Base-by-base conservation (phyloP, 192 early-diverging fungal genomes). In the Coemansia reversa region DNA sequence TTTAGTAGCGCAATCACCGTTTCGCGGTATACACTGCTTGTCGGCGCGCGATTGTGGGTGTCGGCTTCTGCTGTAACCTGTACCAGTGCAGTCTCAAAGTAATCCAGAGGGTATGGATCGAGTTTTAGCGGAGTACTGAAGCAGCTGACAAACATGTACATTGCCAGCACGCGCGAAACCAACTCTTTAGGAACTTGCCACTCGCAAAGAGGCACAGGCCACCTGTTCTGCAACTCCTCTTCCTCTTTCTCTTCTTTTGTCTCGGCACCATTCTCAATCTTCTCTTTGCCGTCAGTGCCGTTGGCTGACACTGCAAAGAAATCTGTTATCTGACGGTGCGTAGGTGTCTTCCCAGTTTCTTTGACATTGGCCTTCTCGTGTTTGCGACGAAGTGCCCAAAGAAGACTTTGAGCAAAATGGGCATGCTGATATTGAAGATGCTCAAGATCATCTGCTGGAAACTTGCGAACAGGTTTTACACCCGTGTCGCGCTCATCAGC, bases 371-470 rank as follows among this genome's bases (percentile, higher is more conserved):
- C 59, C 47, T 68, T 53, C 53, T 70, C 57, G 48, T 59, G 30
- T 50, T 69, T 62, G 55, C 63, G 60, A 9, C 70, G 56, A 35
- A 58, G 25, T 29, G 67, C 61, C 71, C 72, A 70, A 55, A 69
- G 35, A 29, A 61, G 61, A 24, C 76, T 65, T 0, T 70, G 65
- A 18, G 25, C 58, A 27, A 57, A 62, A 42, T 55, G 68, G 74
- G 60, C 78, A 63, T 70, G 86, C 76, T 58, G 62, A 50, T 67
- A 70, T 30, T 80, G 67, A 3, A 87, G 75, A 24, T 92, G 74
- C 23, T 92, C 91, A 45, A 92, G 66, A 76, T 97, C 94, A 55
- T 97, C 93, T 4, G 92, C 87, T 5, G 94, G 94, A 60, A 89
- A 91, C 63, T 87, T 88, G 47, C 90, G 75, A 16, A 72, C 58